Evolutionary conservation across 2,329 filamentous ascomycete genomes (phyloP), one percentile per base, ranked within the genome.

Genomic region (Ophiostoma sp.): DNA sequence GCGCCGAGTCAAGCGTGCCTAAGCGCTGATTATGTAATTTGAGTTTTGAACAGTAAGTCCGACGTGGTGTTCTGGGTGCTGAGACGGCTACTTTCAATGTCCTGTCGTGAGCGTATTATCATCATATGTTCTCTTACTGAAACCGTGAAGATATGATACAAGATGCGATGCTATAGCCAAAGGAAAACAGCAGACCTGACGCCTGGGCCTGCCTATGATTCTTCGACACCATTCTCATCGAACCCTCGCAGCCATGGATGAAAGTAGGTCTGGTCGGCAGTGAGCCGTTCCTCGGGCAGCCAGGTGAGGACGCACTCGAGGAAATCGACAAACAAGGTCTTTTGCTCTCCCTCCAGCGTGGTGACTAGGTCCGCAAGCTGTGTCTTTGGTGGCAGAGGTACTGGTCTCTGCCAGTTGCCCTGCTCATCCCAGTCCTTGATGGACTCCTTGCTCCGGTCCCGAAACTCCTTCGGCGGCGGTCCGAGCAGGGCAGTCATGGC

Each of bases 401-500:
- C 49, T 27, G 49, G 49, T 52, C 49, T 16, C 49, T 52, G n/a
- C 49, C 49, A 27, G n/a, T 27, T 52, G n/a, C 49, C 49, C 49
- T 52, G 49, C n/a, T 52, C 49, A 52, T 52, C 49, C 49, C 49
- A 52, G n/a, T 52, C 27, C 49, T 52, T 52, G 49, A 27, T 27
- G 9, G 49, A 52, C 5, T 52, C n/a, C 7, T 9, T 52, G 49
- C 49, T 52, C n/a, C n/a, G 49, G n/a, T 52, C 49, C 7, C n/a
- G n/a, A 52, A 52, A 52, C n/a, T 27, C 49, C 49, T 52, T 52
- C 2, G 49, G 49, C 18, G 49, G 49, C 49, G 49, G n/a, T 52
- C 49, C n/a, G 1, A 52, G 49, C n/a, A 52, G 6, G 49, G 49
- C n/a, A 18, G 49, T 52, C 49, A 52, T 52, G n/a, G 49, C n/a